Evolutionary conservation across 2,329 filamentous ascomycete species (phyloP), one percentile per base, ranked within the genome.

Genomic region (Penicillium sp.): DNA sequence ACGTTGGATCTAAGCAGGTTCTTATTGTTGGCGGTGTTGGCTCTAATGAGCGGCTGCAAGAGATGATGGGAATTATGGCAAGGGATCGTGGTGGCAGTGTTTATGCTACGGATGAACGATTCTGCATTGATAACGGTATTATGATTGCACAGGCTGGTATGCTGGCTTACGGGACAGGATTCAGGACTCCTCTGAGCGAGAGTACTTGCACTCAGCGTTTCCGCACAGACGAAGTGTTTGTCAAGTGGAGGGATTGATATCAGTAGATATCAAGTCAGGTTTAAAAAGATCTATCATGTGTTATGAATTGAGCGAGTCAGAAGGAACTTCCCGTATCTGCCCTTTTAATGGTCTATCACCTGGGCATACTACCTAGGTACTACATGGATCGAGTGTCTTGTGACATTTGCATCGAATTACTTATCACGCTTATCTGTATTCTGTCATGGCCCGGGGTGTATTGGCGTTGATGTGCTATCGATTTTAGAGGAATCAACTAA

Each of bases 61-160:
- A 96, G 67, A 99, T 99, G 94, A 99, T 99, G 94, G 92, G 91
- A 14, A 81, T 89, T 44, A 99, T 99, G 94, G 93, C 92, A 14
- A 81, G 80, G 43, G 92, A 96, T 72, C 81, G 94, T 36, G 91
- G 92, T 49, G 94, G 94, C 4, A 92, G 86, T 67, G 91, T 97
- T 3, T 97, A 90, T 76, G 92, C 94, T 22, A 97, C 93, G 0
- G 94, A 99, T 71, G 94, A 99, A 79, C 83, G 94, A 43, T 99
- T 96, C 73, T 99, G 94, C 72, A 99, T 99, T 65, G 94, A 99
- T 75, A 99, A 99, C 67, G 94, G 94, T 46, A 97, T 99, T 70
- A 99, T 99, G 94, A 99, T 99, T 77, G 94, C 94, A 1, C 93
- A 99, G 73, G 94, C 94, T 2, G 94, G 94, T 2, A 75, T 99